Percentiles rank a stretch among this genome's conserved stretches.
Conservation (phyloP, 2,329 filamentous ascomycete genomes). For the Pseudophaeomoniella oleicola region DNA sequence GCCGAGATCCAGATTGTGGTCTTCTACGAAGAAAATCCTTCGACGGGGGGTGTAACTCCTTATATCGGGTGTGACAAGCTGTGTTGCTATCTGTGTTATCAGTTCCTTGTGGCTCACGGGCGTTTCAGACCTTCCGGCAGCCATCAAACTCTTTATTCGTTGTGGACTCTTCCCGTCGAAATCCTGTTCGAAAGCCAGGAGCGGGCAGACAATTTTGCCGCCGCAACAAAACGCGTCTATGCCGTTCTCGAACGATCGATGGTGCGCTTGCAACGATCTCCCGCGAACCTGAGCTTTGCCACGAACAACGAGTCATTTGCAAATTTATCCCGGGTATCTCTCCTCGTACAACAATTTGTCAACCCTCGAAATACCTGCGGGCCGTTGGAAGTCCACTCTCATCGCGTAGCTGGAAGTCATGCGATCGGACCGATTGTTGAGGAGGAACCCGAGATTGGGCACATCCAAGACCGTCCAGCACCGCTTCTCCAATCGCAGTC, state of each 20-base stretch:
- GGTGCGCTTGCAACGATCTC: neutral
- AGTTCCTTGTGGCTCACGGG: slow-evolving; percentile 1
- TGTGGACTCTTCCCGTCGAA: slow-evolving; percentile 2
- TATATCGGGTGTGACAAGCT: slow-evolving; percentile 3
- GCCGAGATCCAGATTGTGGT: slow-evolving; percentile 2
- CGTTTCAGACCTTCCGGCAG: slow-evolving; percentile 1
- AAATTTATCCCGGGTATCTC: neutral
- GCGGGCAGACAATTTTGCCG: slow-evolving; percentile 1
- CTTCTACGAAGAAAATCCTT: slow-evolving; percentile 3
- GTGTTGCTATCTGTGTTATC: slow-evolving; percentile 2
- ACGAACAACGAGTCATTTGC: neutral
- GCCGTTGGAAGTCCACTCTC: neutral
- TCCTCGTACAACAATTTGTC: neutral
- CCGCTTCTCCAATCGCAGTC: neutral
- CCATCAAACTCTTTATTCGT: slow-evolving; percentile 2
- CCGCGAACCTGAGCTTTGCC: neutral
- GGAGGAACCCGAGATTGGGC: neutral
- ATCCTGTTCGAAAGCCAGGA: slow-evolving; percentile 1
- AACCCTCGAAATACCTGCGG: neutral
- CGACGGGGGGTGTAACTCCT: neutral
- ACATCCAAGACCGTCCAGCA: neutral
- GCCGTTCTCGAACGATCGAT: neutral
- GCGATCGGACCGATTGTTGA: neutral
- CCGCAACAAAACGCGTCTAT: neutral
- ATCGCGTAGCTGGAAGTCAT: neutral